phyloP scores from a whole-genome alignment of 2,329 filamentous ascomycete genomes.

The Trichoderma aggressivum region DNA sequence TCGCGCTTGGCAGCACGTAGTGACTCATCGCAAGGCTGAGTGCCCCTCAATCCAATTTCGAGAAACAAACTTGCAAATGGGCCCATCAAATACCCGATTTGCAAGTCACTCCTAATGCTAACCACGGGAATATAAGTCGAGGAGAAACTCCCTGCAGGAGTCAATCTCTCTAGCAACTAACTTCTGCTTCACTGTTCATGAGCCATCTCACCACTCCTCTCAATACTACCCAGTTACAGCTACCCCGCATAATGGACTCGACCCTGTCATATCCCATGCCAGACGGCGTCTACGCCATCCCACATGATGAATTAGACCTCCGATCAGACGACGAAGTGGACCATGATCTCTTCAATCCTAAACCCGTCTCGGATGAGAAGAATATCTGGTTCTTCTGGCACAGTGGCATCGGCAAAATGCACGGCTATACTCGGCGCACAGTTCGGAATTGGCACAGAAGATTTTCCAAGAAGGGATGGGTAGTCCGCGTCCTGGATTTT shows the following conservation, averaged over 20 bases:
- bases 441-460: constrained; percentile 53
- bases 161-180: neutral
- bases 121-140: neutral
- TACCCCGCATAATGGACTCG: neutral
- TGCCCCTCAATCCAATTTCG: neutral
- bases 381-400: constrained; percentile 61
- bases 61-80: neutral
- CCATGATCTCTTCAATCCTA: constrained; percentile 37
- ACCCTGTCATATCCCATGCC: neutral
- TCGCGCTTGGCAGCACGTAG: neutral
- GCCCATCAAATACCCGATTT: neutral
- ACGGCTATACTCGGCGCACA: constrained; percentile 51
- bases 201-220: neutral
- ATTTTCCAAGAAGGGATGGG: constrained; percentile 51
- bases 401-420: constrained; percentile 46
- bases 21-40: neutral
- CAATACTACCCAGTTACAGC: neutral
- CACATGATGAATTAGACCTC: constrained; percentile 40
- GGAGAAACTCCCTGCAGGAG: neutral
- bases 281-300: constrained; percentile 29
- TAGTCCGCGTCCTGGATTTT: constrained; percentile 49
- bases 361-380: constrained; percentile 42
- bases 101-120: neutral
- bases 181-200: neutral
- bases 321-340: constrained; percentile 47